Percentiles rank a stretch among this genome's conserved stretches.
Evolutionary conservation across 179 eudicot species (phyloP).

Genomic region (Vitellaria paradoxa): DNA sequence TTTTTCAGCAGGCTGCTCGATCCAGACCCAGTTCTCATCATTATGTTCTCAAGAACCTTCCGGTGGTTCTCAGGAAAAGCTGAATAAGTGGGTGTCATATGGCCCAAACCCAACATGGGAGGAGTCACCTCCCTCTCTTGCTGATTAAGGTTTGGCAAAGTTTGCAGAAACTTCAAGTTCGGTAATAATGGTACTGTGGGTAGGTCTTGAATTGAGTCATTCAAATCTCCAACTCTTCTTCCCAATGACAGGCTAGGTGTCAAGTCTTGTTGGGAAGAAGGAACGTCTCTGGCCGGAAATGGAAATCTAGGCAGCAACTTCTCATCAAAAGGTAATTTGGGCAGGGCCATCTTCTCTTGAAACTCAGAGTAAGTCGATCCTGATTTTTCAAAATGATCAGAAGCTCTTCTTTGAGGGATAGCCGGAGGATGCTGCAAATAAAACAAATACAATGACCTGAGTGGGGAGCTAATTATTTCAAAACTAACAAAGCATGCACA

Average conservation of each 20-base stretch:
- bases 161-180: constrained; percentile 49
- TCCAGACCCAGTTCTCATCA: constrained; percentile 78
- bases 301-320: constrained; percentile 49
- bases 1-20: constrained; percentile 49
- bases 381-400: constrained; percentile 46
- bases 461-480: neutral
- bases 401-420: constrained; percentile 38
- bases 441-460: constrained; percentile 13
- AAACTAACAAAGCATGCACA: neutral
- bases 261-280: constrained; percentile 45
- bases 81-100: constrained; percentile 42
- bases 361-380: constrained; percentile 47
- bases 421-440: constrained; percentile 56
- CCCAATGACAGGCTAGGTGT: constrained; percentile 72
- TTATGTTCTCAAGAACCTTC: constrained; percentile 84
- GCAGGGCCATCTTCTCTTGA: constrained; percentile 65
- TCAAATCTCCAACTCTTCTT: constrained; percentile 40
- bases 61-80: constrained; percentile 82
- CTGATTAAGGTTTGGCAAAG: constrained; percentile 33
- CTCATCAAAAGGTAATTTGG: constrained; percentile 70
- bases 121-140: constrained; percentile 55
- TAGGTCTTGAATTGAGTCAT: constrained; percentile 31
- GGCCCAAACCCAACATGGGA: constrained; percentile 52
- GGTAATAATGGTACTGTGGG: constrained; percentile 55
- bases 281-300: constrained; percentile 43